These are phyloP conservation scores for Globisporangium nagaii DNA, from an alignment of 352 stramenopile genomes.

Conservation along the genomic window DNA sequence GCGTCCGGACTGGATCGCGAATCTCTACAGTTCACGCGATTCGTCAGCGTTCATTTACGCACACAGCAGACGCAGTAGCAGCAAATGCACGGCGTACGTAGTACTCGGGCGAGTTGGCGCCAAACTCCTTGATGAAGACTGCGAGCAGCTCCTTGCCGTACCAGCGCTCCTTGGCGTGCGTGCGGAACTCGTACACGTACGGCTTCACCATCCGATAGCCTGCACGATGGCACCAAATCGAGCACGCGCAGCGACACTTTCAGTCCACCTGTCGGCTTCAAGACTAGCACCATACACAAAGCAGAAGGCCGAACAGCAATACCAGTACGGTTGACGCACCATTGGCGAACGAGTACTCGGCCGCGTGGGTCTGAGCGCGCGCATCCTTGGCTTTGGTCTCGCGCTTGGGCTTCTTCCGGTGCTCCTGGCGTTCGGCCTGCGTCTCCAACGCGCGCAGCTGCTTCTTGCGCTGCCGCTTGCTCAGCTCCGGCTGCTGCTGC, in stretches of 20 bases:
- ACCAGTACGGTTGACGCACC: constrained; percentile 14
- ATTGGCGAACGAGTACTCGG: constrained; percentile 60
- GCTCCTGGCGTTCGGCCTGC: constrained; percentile 11
- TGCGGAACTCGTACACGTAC: constrained; percentile 95
- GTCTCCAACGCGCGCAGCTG: constrained; percentile 20
- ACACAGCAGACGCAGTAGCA: neutral
- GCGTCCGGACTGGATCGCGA: constrained; percentile 90
- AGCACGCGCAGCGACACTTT: no score
- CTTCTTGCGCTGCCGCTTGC: constrained; percentile 48
- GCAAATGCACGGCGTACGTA: constrained; percentile 42
- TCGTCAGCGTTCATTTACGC: constrained; percentile 2
- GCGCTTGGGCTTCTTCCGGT: constrained; percentile 5
- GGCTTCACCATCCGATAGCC: constrained; percentile 85
- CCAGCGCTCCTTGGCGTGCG: constrained; percentile 94
- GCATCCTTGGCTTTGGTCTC: constrained; percentile 26
- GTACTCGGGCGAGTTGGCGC: constrained; percentile 80
- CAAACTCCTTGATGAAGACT: constrained; percentile 88
- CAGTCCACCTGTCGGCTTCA: no score
- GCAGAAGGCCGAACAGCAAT: neutral
- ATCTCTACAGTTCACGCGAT: constrained; percentile 42
- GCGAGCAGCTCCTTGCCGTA: constrained; percentile 87
- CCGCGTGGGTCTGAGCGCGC: constrained; percentile 30
- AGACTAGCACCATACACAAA: constrained; percentile 3
- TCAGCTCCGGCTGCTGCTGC: neutral
- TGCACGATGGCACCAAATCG: no score